These are phyloP conservation scores for Sporothrix phasma DNA, from an alignment of 2,329 filamentous ascomycete species.

Conservation along the genomic window DNA sequence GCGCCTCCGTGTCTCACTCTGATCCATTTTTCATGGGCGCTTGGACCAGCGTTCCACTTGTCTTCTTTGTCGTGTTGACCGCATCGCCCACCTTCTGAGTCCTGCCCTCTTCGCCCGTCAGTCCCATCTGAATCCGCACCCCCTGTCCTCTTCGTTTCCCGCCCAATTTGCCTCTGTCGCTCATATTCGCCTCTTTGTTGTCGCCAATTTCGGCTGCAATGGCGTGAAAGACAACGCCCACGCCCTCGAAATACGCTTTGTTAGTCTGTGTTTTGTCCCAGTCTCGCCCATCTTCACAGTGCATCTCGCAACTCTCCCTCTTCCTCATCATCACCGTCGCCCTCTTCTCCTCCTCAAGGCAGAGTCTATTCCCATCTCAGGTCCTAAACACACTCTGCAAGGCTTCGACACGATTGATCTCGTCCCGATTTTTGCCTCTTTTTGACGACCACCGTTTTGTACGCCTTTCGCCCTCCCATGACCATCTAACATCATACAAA, in stretches of 20 bases:
- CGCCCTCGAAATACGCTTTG: neutral
- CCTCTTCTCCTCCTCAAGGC: neutral
- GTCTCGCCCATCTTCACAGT: neutral
- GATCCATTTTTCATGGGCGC: neutral
- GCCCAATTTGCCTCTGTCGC: neutral
- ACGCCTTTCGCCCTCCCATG: neutral
- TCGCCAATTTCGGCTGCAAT: neutral
- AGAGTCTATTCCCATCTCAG: slow-evolving; percentile 1
- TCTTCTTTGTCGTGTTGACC: slow-evolving; percentile 15
- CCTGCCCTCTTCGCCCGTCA: neutral
- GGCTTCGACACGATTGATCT: neutral
- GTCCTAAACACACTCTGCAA: neutral
- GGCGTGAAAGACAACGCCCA: neutral
- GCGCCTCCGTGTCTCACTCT: neutral
- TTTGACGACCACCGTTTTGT: neutral
- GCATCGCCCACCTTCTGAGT: slow-evolving; percentile 20
- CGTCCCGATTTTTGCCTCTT: neutral
- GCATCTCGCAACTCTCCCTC: slow-evolving; percentile 2
- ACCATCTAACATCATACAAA: neutral
- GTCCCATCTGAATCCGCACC: neutral
- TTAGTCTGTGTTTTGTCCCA: neutral
- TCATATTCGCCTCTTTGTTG: slow-evolving; percentile 2
- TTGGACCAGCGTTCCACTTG: slow-evolving; percentile 3
- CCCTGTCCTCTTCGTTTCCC: neutral
- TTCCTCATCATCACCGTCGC: slow-evolving; percentile 5